Conservation (phyloP, 257 asterid genomes). For the Rauvolfia tetraphylla region DNA sequence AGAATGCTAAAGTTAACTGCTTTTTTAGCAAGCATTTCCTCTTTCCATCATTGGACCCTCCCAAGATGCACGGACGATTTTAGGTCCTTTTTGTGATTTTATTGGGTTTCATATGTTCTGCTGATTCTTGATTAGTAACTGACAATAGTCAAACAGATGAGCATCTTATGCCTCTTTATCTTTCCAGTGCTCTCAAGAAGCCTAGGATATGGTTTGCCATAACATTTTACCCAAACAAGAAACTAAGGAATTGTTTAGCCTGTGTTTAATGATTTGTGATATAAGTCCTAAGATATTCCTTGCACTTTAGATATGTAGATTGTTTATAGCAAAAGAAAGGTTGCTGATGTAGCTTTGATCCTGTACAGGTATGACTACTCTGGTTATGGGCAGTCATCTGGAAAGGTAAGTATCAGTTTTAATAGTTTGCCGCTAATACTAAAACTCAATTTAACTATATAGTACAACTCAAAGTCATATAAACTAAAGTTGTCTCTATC, state of each 20-base stretch:
- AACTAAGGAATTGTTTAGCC: not conserved
- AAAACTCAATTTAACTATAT: not conserved
- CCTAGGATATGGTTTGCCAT: not conserved
- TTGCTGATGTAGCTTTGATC: conserved; percentile 24
- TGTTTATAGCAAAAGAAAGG: not conserved
- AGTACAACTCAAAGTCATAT: not conserved
- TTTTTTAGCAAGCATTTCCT: not conserved
- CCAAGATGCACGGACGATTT: not conserved
- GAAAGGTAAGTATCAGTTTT: conserved; percentile 52
- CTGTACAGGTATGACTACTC: conserved; percentile 84
- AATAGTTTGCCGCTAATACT: not conserved
- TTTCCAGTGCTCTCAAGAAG: not conserved
- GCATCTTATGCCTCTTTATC: not conserved
- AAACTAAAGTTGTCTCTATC: conserved; percentile 14
- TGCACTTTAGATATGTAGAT: not conserved
- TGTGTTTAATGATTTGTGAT: not conserved
- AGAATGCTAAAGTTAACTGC: not conserved
- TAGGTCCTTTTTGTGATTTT: not conserved
- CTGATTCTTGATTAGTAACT: not conserved
- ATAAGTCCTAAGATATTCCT: not conserved
- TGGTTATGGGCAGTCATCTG: conserved; percentile 94
- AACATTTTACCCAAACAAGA: not conserved
- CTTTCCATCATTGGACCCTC: not conserved
- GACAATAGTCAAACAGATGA: not conserved
- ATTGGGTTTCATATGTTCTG: not conserved